phyloP scores from a whole-genome alignment of 176 grass and related monocot species.

The Neostapfia colusana region DNA sequence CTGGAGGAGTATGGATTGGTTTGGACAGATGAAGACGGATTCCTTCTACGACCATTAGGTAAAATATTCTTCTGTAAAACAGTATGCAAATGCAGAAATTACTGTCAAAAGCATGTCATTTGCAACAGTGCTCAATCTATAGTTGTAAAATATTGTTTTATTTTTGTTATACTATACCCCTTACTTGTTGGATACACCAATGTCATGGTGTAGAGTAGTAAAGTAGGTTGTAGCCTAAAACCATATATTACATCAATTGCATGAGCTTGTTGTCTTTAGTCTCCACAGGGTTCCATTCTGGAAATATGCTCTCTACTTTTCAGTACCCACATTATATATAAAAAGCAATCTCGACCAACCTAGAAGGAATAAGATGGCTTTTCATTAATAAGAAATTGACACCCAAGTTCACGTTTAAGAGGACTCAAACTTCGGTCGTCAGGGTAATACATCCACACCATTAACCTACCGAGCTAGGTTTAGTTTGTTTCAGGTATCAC shows the following conservation, averaged over 20 bases:
- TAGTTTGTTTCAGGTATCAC: neutral
- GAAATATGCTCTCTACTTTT: neutral
- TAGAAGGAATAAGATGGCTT: neutral
- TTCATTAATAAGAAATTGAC: too few relatives aligned
- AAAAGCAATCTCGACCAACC: neutral
- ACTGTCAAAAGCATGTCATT: neutral
- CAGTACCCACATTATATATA: neutral
- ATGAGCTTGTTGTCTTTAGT: neutral
- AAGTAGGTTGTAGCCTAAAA: conserved; percentile 24
- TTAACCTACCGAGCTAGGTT: neutral
- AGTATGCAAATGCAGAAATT: conserved; percentile 17
- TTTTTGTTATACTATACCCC: neutral
- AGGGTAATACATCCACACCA: neutral
- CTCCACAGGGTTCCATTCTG: neutral
- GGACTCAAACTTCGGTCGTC: neutral
- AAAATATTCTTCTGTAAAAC: conserved; percentile 20
- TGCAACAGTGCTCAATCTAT: conserved; percentile 15
- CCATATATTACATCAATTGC: neutral
- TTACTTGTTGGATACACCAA: neutral
- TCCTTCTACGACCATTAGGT: conserved; percentile 91
- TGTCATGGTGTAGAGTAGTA: neutral
- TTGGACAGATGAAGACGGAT: conserved; percentile 83
- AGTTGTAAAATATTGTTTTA: neutral
- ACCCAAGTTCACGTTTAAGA: neutral
- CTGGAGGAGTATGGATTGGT: conserved; percentile 82